A percentile compares a stretch with the other conserved stretches of the same genome.
Conservation (phyloP, 306 rosid genomes). For the apple (Malus domestica) region DNA sequence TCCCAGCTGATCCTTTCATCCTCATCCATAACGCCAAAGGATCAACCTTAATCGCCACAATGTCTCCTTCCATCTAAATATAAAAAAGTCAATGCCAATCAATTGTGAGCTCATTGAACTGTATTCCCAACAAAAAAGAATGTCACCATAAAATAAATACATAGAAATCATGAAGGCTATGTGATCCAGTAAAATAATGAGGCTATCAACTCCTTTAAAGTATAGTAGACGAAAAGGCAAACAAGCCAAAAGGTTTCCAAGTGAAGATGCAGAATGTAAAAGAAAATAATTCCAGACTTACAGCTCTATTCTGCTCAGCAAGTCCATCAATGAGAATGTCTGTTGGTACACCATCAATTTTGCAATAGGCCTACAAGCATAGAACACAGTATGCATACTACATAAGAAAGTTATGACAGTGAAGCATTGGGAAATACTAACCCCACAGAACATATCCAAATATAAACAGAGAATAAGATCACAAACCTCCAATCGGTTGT, state of each 20-base stretch:
- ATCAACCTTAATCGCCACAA: slow-evolving; percentile 65
- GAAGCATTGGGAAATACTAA: neutral
- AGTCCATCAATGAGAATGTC: slow-evolving; percentile 65
- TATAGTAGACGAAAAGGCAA: neutral
- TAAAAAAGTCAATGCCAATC: slow-evolving; percentile 3
- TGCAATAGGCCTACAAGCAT: slow-evolving; percentile 69
- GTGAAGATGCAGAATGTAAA: neutral
- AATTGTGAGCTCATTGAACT: slow-evolving; percentile 14
- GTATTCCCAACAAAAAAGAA: neutral
- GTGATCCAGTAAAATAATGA: neutral
- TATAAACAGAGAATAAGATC: neutral
- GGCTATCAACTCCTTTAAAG: neutral
- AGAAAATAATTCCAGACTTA: slow-evolving; percentile 37
- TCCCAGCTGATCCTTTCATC: slow-evolving; percentile 63
- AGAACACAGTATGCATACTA: neutral
- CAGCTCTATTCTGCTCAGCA: slow-evolving; percentile 89
- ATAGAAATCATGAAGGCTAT: neutral
- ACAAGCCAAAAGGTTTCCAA: neutral
- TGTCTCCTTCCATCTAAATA: slow-evolving; percentile 79
- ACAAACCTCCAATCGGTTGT: slow-evolving; percentile 73
- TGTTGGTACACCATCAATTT: slow-evolving; percentile 67
- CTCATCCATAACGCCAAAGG: slow-evolving; percentile 61
- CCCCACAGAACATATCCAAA: neutral
- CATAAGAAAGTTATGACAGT: slow-evolving; percentile 4
- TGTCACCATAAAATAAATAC: neutral